Evolutionary conservation across 805 yeast species (phyloP), one percentile per base, ranked within the genome.

Genomic region (Lipomyces spencermartinsiae): DNA sequence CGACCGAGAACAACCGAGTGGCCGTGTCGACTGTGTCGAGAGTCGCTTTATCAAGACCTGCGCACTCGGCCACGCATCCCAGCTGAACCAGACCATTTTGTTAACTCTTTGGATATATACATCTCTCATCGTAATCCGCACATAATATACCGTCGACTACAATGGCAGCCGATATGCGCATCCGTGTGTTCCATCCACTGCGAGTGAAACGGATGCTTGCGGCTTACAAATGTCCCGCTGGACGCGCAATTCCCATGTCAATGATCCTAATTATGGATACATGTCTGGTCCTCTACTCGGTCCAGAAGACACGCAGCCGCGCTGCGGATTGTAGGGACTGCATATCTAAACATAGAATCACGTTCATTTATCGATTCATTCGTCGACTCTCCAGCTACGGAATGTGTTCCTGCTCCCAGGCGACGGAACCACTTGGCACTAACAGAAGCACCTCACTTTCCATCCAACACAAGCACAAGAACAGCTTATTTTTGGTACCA

Each of bases 391-490:
- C 10, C 49, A 43, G 10, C 49, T 43, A 1, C 49, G 54, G 29
- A 53, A 65, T 68, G 65, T 68, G 62, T 59, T 61, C 71, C 58
- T 65, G 71, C 71, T 68, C 65, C 62, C 71, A 64, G 67, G 64
- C 69, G 69, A 56, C 66, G 35, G 61, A 63, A 58, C 37, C 14
- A 9, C 39, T 43, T 5, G 10, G 49, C 25, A 14, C 49, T 43
- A 43, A 16, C 34, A 58, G 29, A 34, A 60, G 56, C 59, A 56
- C 34, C 62, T 37, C n/a, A 33, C n/a, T 58, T 25, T 54, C 62
- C 34, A 56, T 58, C 71, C 71, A 68, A 68, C 63, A 61, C 71
- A 68, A 65, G 69, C 71, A 62, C 71, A 65, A 62, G 71, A 61
- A 61, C 37, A 39, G 53, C 25, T 60, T 66, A 22, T 14, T 68